Evolutionary conservation across 2,329 filamentous ascomycete genomes (phyloP), one percentile per base, ranked within the genome.

Genomic region (Aspergillus ruber): DNA sequence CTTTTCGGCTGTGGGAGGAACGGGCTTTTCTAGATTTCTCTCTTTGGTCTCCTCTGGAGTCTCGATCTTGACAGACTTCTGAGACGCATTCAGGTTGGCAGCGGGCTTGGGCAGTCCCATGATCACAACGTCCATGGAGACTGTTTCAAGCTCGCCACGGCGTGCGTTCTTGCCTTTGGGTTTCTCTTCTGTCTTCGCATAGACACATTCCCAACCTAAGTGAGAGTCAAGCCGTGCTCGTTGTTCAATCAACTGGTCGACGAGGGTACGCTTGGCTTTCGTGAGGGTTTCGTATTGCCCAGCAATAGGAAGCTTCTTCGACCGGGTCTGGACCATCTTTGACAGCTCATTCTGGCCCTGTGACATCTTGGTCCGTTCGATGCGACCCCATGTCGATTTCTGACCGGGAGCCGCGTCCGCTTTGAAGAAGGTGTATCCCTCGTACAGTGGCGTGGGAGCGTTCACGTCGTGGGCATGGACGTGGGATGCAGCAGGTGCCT

Each of bases 161-260:
- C 55, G 54, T 46, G 54, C 48, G 36, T 59, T 56, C 46, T 61
- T 61, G 20, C 62, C 55, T 46, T 61, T 61, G 0, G 56, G 45
- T 40, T 59, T 56, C 21, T 61, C 52, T 6, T 62, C 56, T 44
- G 62, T 62, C 42, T 66, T 62, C 20, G 65, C 58, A 50, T 68
- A 70, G n/a, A 62, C 65, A 42, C 59, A 67, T n/a, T 52, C 62
- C 65, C 68, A 71, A 49, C 66, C 59, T 13, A 64, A 66, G 4
- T 56, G 54, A 13, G 56, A 54, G 27, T 69, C 60, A 13, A 48
- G 51, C 4, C 50, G 49, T 38, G 58, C 61, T 36, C 62, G 60
- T 40, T 67, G 63, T 13, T 62, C 53, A 13, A 72, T 61, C 20
- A 73, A 48, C 15, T 57, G 53, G 18, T 67, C 62, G 36, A 73